Evolutionary conservation across 2,329 filamentous ascomycete species (phyloP).

Genomic region (Fusarium lateritium): DNA sequence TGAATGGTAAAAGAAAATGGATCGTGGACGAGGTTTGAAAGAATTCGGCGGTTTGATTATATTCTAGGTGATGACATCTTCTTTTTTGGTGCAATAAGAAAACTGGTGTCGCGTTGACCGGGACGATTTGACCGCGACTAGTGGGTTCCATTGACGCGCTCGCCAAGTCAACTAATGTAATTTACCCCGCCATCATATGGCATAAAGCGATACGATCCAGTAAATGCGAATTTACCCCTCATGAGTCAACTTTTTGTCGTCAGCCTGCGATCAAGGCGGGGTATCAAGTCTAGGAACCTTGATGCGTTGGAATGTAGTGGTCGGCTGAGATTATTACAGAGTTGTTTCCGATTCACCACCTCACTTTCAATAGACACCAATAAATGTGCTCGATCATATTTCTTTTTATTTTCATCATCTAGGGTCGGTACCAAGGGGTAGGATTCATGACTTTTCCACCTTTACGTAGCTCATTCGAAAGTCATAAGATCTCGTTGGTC

Average conservation of each 20-base stretch:
- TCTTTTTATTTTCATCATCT: conserved; percentile 45
- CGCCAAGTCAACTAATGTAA: conserved; percentile 8
- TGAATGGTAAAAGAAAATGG: neutral
- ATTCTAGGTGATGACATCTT: conserved; percentile 19
- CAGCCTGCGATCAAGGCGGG: conserved; percentile 16
- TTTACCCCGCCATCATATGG: conserved; percentile 50
- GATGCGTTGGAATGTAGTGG: conserved; percentile 2
- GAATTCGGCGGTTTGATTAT: conserved; percentile 5
- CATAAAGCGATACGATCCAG: conserved; percentile 40
- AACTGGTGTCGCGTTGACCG: conserved; percentile 31
- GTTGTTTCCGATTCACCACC: neutral
- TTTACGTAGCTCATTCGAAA: conserved; percentile 46
- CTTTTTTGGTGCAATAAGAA: conserved; percentile 14
- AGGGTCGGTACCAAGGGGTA: conserved; percentile 44
- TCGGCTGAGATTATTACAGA: too few species aligned
- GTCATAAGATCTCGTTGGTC: conserved; percentile 46
- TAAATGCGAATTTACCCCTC: conserved; percentile 44
- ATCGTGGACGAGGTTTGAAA: neutral
- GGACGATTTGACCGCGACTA: conserved; percentile 29
- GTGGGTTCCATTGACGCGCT: conserved; percentile 34
- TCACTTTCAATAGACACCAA: neutral
- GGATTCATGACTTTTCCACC: conserved; percentile 45
- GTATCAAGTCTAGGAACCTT: neutral
- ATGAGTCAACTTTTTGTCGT: conserved; percentile 1
- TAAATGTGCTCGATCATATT: conserved; percentile 20